Evolutionary conservation across 139 green algal species (phyloP), one percentile per base, ranked within the genome.

Genomic region (Chlorella sp.): DNA sequence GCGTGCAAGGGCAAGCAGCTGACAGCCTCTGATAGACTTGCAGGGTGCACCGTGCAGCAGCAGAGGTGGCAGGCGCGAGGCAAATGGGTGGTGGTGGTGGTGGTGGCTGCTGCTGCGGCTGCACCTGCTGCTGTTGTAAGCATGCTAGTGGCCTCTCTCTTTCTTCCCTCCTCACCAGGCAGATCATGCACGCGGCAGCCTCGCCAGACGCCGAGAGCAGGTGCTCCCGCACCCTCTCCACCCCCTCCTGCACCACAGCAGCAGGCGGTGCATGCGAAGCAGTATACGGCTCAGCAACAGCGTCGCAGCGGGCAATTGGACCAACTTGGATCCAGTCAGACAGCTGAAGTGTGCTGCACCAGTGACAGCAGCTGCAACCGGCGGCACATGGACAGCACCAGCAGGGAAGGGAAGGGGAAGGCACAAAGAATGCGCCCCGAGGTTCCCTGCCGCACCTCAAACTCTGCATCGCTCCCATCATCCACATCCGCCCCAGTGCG

Each of bases 131-230:
- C n/a, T n/a, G n/a, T n/a, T n/a, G n/a, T n/a, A n/a, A n/a, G n/a
- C n/a, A n/a, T 57, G 48, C 48, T 57, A 5, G 48, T 57, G 9
- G 48, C 9, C 48, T 57, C 48, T 57, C 9, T 57, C 48, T 57
- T 57, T 57, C 48, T 9, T 57, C 9, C 48, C 9, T 57, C 48
- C 34, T 69, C 87, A 93, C 92, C 89, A 94, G 75, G 85, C 92
- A 94, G 57, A 97, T 95, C 28, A 96, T 92, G 93, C 95, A 97
- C 34, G 91, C 93, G 16, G 86, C 85, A 22, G 76, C 89, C 57
- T 95, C 91, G 39, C 84, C 89, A 42, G 92, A 85, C 19, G 53
- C 77, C 32, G 77, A 85, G 42, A 88, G 68, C 81, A 97, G 82
- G 88, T 94, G 92, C 90, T 97, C 93, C 42, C 73, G 89, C 69